phyloP scores from a whole-genome alignment of 2,329 filamentous ascomycete genomes.

The Claviceps spartinae region DNA sequence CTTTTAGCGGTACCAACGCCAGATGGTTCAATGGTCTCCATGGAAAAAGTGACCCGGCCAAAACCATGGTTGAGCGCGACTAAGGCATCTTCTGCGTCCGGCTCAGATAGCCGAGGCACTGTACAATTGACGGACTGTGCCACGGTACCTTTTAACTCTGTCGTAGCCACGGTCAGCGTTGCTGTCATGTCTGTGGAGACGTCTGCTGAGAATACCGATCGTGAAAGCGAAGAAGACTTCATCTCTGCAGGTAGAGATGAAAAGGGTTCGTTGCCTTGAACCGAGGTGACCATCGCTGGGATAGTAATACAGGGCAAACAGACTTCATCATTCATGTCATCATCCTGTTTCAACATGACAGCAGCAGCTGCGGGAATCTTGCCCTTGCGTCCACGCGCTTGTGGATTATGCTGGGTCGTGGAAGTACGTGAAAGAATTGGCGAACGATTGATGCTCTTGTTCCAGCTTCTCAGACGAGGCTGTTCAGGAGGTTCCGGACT shows the following conservation, averaged over 20 bases:
- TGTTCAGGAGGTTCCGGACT: background rate
- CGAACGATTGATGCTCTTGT: background rate
- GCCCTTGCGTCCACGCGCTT: background rate
- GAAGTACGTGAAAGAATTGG: background rate
- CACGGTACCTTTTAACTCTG: background rate
- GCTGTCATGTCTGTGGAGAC: background rate
- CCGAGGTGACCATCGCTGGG: background rate
- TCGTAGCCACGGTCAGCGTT: background rate
- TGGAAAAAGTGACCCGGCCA: background rate
- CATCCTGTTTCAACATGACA: conserved; percentile 1
- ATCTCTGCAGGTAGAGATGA: background rate
- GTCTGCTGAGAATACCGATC: background rate
- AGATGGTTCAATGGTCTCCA: background rate
- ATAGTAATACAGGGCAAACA: background rate
- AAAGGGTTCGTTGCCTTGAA: background rate
- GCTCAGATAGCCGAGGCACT: background rate
- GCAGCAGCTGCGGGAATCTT: background rate
- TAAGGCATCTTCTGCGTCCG: background rate
- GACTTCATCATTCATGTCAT: background rate
- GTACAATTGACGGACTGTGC: background rate
- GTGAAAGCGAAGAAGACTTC: background rate
- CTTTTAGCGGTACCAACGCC: background rate
- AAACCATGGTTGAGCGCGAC: background rate
- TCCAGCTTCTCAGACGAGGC: background rate
- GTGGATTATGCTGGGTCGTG: background rate